phyloP scores from a whole-genome alignment of 306 rosid species.

The Citrullus amarus region DNA sequence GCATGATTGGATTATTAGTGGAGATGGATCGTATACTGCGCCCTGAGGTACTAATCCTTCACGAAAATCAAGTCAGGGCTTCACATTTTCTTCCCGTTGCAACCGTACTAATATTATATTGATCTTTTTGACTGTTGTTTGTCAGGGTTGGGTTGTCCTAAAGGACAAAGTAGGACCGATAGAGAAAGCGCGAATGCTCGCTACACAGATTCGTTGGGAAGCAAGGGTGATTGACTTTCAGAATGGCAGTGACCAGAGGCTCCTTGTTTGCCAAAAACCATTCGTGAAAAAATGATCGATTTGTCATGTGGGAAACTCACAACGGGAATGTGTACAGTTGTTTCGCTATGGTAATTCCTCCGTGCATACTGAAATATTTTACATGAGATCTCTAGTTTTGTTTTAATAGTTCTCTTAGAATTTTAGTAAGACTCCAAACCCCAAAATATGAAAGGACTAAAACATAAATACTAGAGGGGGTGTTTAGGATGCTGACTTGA shows the following conservation, averaged over 20 bases:
- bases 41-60: conserved; percentile 54
- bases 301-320: conserved; percentile 23
- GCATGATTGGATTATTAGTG: conserved; percentile 59
- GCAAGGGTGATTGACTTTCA: conserved; percentile 94
- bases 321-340: conserved; percentile 29
- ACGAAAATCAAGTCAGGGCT: neutral
- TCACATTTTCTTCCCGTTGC: neutral
- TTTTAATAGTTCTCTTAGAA: neutral
- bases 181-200: conserved; percentile 77
- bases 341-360: conserved; percentile 56
- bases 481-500: no score
- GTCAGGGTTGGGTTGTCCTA: conserved; percentile 86
- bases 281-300: conserved; percentile 65
- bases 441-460: neutral
- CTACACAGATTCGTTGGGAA: conserved; percentile 92
- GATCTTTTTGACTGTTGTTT: conserved; percentile 10
- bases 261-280: conserved; percentile 95
- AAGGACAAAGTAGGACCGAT: conserved; percentile 64
- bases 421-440: neutral
- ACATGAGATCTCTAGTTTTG: neutral
- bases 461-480: neutral
- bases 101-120: neutral
- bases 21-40: conserved; percentile 98
- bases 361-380: neutral
- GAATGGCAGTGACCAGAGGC: conserved; percentile 89